These are phyloP conservation scores for Tolypocladium album DNA, from an alignment of 2,329 filamentous ascomycete genomes.

Conservation along the genomic window DNA sequence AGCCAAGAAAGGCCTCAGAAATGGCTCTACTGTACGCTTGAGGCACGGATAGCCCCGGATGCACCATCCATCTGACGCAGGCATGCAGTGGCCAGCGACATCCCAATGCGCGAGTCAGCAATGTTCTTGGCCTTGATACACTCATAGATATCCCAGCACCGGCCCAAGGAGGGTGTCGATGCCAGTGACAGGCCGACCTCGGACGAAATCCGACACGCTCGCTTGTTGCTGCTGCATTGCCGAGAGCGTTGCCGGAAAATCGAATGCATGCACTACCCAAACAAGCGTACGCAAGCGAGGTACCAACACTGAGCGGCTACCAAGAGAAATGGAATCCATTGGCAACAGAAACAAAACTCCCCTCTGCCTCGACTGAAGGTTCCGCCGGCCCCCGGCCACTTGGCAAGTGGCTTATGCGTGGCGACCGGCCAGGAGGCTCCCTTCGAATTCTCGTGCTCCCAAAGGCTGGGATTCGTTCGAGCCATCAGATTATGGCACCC, in stretches of 20 bases:
- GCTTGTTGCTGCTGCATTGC: conserved; percentile 2
- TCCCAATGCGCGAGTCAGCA: neutral
- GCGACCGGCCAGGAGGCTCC: neutral
- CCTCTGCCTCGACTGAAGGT: neutral
- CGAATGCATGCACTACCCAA: neutral
- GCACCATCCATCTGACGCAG: neutral
- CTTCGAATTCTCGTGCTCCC: neutral
- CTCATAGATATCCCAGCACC: neutral
- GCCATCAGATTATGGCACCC: neutral
- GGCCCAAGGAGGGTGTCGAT: neutral
- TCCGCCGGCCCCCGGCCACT: too few species aligned
- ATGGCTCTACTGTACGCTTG: neutral
- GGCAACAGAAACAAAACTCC: neutral
- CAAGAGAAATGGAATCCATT: neutral
- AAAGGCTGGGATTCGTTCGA: neutral
- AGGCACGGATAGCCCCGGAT: neutral
- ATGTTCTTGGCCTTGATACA: neutral
- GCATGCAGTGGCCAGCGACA: neutral
- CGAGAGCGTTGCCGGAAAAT: conserved; percentile 2
- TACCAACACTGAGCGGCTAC: neutral
- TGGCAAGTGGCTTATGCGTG: neutral
- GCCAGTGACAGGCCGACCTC: conserved; percentile 4
- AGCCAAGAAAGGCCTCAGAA: neutral
- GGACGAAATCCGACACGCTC: conserved; percentile 4
- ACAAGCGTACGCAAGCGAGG: neutral